Evolutionary conservation across 208 protist species (phyloP), one percentile per base, ranked within the genome.

Genomic region (Endotrypanum monterogeii): DNA sequence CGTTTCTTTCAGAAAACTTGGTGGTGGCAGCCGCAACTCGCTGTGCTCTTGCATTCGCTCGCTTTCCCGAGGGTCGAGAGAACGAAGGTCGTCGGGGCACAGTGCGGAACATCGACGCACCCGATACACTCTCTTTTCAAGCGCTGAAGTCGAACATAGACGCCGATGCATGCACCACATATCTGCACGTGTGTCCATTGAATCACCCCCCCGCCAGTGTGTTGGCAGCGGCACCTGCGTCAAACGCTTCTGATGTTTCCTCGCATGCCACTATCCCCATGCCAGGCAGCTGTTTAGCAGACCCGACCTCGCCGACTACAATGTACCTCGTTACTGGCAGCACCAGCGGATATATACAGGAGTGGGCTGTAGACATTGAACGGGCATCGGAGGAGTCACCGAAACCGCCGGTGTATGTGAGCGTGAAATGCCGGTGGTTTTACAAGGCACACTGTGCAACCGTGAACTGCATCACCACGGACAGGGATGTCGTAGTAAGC

Each of bases 401-500:
- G 37, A 32, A 16, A 9, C 11, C 39, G 11, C 57, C n/a, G 16
- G 71, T 63, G 1, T 70, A 69, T 0, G 66, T 77, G 5, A 14
- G 39, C 3, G 44, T 88, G 39, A 52, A 61, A 14, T 70, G 77
- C n/a, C 81, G 82, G 16, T 92, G 89, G 86, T 81, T 84, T 30
- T 62, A 82, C 69, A 92, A 94, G 68, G 75, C 84, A 20, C 89
- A 94, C 83, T 30, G 65, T 32, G 81, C 86, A 16, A 80, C 79
- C 3, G 78, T 94, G 5, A 73, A 66, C 32, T 80, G 83, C 80
- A 28, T 96, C 51, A 70, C 84, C 30, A 84, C 82, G 56, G 89
- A 96, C 74, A 84, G 80, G 3, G 79, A 91, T 63, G 75, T 94
- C 4, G 77, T 89, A 8, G 72, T 90, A 25, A 91, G 79, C 58